phyloP scores from a whole-genome alignment of 371 early-diverging fungal species.

The Lichtheimia ornata region DNA sequence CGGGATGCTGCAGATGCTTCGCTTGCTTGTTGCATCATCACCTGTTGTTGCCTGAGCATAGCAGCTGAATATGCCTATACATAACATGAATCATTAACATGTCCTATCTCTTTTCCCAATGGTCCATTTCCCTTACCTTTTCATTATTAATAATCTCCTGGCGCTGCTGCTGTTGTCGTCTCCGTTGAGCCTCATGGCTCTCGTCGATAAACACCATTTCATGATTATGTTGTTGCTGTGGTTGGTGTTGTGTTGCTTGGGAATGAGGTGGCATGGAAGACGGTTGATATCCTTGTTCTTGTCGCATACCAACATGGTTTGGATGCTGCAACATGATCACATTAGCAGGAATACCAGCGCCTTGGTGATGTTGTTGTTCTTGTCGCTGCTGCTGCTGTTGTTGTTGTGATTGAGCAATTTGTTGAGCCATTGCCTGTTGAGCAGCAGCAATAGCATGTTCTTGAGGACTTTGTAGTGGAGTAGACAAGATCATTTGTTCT shows the following conservation, averaged over 20 bases:
- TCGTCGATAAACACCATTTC: constrained; percentile 8
- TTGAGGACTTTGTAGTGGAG: constrained; percentile 9
- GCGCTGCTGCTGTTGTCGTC: not conserved
- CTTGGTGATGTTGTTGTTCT: not conserved
- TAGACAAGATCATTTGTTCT: not conserved
- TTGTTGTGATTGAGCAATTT: constrained; percentile 15
- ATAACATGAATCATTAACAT: not conserved
- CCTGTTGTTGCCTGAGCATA: not conserved
- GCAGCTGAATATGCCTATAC: constrained; percentile 6
- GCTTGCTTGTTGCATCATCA: constrained; percentile 1
- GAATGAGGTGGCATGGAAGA: not conserved
- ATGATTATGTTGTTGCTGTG: not conserved
- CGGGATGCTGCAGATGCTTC: not conserved
- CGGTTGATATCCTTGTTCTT: constrained; percentile 9
- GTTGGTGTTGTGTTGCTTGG: not conserved
- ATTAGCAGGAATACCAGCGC: constrained; percentile 5
- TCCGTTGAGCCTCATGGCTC: not conserved
- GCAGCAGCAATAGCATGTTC: constrained; percentile 18
- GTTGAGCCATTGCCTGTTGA: constrained; percentile 22
- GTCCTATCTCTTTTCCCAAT: not conserved
- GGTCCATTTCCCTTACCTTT: constrained; percentile 10
- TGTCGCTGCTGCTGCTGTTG: constrained; percentile 7
- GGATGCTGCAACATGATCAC: constrained; percentile 16
- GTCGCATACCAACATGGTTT: constrained; percentile 13
- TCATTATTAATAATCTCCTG: constrained; percentile 8